These are phyloP conservation scores for Vitis hybrid DNA, from an alignment of 177 flowering plant species.

Conservation along the genomic window DNA sequence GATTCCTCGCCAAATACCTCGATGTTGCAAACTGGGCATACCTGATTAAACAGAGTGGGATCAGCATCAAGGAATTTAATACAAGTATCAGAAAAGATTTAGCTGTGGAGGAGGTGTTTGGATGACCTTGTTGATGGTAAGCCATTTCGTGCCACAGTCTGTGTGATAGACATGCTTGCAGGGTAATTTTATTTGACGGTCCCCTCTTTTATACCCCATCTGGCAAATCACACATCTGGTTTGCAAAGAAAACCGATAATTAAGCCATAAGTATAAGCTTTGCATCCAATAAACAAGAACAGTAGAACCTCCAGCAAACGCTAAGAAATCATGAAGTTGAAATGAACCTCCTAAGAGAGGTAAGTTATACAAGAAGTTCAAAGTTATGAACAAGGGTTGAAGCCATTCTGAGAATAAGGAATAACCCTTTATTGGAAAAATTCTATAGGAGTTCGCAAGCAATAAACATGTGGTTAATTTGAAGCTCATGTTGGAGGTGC, in stretches of 20 bases:
- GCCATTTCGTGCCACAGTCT: constrained; percentile 45
- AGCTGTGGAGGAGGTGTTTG: too few species aligned
- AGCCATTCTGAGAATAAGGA: neutral
- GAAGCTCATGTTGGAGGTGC: neutral
- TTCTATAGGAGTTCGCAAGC: neutral
- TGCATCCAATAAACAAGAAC: neutral
- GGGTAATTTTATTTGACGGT: constrained; percentile 36
- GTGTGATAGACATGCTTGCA: constrained; percentile 47
- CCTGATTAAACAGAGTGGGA: constrained; percentile 12
- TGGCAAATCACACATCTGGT: constrained; percentile 51
- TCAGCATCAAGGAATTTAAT: neutral
- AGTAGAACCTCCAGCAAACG: neutral
- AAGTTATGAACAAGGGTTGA: neutral
- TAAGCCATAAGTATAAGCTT: too few species aligned
- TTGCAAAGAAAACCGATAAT: neutral
- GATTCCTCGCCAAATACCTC: constrained; percentile 40
- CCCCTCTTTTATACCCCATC: constrained; percentile 39
- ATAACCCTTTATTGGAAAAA: neutral
- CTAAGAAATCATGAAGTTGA: neutral
- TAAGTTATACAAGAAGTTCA: neutral
- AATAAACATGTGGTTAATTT: neutral
- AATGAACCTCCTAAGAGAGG: neutral
- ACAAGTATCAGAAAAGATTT: neutral
- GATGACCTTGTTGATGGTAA: constrained; percentile 45
- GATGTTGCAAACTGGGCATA: constrained; percentile 38